Conservation (phyloP, 768 basidiomycete species). For the Paxillus rubicundulus region DNA sequence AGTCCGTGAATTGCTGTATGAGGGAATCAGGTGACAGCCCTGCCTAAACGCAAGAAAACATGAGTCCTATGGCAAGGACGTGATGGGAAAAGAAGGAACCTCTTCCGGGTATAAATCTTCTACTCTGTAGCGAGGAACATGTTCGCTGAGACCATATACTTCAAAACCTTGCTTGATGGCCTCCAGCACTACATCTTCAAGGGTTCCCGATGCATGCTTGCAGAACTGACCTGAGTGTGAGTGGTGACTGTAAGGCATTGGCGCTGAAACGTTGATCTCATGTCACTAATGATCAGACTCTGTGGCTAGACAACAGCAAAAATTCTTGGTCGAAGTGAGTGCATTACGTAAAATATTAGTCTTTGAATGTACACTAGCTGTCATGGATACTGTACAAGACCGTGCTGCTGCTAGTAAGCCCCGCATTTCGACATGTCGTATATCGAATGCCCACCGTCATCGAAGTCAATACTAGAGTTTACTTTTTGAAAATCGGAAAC, state of each 20-base stretch:
- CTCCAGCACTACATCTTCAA: slow-evolving; percentile 79
- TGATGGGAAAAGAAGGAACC: slow-evolving; percentile 42
- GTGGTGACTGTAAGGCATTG: slow-evolving; percentile 76
- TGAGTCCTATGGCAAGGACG: slow-evolving; percentile 10
- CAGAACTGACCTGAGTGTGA: slow-evolving; percentile 95
- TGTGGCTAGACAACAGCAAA: background rate
- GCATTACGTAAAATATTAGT: slow-evolving; percentile 6
- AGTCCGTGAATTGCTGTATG: slow-evolving; percentile 62
- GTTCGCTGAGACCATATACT: slow-evolving; percentile 87
- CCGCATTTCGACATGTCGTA: slow-evolving; percentile 18
- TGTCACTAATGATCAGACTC: too few species aligned
- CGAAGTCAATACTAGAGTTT: slow-evolving; percentile 8
- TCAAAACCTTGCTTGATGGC: slow-evolving; percentile 79
- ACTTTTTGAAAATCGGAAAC: slow-evolving; percentile 34
- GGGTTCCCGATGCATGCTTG: slow-evolving; percentile 76
- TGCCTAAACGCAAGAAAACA: slow-evolving; percentile 40
- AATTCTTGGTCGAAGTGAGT: too few species aligned
- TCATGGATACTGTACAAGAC: too few species aligned
- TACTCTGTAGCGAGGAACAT: slow-evolving; percentile 82
- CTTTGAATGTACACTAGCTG: too few species aligned
- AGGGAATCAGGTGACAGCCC: slow-evolving; percentile 53
- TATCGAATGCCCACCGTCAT: slow-evolving; percentile 17
- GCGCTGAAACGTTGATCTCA: slow-evolving; percentile 4
- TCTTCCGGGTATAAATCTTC: slow-evolving; percentile 95
- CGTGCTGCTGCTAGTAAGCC: too few species aligned